Percentiles rank a stretch among this genome's conserved stretches.
Evolutionary conservation across 192 early-diverging fungal species (phyloP).

Genomic region (Rhizophagus prolifer): DNA sequence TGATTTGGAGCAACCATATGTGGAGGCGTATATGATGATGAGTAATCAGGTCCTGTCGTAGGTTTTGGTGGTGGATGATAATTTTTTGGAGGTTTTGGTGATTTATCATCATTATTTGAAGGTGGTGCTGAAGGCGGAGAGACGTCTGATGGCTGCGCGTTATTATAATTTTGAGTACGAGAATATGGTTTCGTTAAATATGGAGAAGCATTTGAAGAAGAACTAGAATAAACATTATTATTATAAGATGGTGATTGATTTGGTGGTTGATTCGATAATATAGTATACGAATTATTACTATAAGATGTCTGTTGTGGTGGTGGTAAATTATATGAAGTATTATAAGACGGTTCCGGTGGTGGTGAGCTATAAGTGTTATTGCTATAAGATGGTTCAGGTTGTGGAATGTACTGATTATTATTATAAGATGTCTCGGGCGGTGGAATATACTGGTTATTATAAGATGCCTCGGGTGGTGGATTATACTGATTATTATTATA

Average conservation of each 20-base stretch:
- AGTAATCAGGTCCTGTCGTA: neutral
- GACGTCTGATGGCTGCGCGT: neutral
- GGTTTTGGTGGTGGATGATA: neutral
- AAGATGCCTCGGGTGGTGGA: neutral
- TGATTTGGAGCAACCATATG: neutral
- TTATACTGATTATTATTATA: neutral
- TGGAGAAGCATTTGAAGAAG: neutral
- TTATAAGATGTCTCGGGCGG: neutral
- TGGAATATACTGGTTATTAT: neutral
- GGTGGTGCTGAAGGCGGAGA: neutral
- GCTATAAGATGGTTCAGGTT: neutral
- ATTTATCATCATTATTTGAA: neutral
- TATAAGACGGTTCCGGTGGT: neutral
- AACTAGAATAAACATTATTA: neutral
- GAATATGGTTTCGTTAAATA: neutral
- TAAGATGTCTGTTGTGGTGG: neutral
- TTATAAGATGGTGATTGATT: neutral
- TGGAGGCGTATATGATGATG: neutral
- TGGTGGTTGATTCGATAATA: neutral
- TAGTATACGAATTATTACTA: neutral
- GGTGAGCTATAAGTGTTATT: neutral
- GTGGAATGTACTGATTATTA: too few species aligned
- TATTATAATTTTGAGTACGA: neutral
- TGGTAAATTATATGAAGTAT: neutral
- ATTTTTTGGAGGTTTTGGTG: slow-evolving; percentile 1